Percentiles rank a stretch among this genome's conserved stretches.
Conservation (phyloP, 768 basidiomycete species). For the Boletus pseudopeckii region DNA sequence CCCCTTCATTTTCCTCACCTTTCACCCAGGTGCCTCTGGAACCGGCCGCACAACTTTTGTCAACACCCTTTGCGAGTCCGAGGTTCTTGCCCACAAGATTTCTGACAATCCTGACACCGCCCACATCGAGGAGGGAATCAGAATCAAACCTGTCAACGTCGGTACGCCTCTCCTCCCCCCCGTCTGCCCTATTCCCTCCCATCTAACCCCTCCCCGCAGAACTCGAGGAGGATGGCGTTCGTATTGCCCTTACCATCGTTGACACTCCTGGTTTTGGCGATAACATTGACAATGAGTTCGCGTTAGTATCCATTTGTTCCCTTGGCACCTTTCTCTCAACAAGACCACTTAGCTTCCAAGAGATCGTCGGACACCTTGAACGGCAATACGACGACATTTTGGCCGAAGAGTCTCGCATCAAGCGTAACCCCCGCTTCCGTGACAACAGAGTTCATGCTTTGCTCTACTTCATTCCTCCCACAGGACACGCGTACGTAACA, state of each 20-base stretch:
- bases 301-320: slow-evolving; percentile 53
- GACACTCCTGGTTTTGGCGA: slow-evolving; percentile 99
- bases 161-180: slow-evolving; percentile 41
- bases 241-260: slow-evolving; percentile 96
- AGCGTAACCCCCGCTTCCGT: slow-evolving; percentile 98
- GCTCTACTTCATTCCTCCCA: slow-evolving; percentile 97
- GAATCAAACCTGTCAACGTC: slow-evolving; percentile 92
- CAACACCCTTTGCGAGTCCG: slow-evolving; percentile 97
- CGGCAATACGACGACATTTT: slow-evolving; percentile 99
- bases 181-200: background rate
- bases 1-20: background rate
- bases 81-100: slow-evolving; percentile 85
- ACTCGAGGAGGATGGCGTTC: slow-evolving; percentile 97
- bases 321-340: slow-evolving; percentile 6
- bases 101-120: slow-evolving; percentile 83
- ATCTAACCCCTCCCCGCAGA: slow-evolving; percentile 45
- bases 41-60: slow-evolving; percentile 98
- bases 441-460: slow-evolving; percentile 97
- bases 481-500: slow-evolving; percentile 85
- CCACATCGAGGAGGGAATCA: slow-evolving; percentile 90
- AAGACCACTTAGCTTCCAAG: slow-evolving; percentile 70
- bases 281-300: slow-evolving; percentile 98
- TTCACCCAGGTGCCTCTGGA: slow-evolving; percentile 83
- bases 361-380: slow-evolving; percentile 95
- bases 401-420: slow-evolving; percentile 97